Percentiles rank a stretch among this genome's conserved stretches.
Conservation (phyloP, 139 green algal genomes). For the Dunaliella primolecta region DNA sequence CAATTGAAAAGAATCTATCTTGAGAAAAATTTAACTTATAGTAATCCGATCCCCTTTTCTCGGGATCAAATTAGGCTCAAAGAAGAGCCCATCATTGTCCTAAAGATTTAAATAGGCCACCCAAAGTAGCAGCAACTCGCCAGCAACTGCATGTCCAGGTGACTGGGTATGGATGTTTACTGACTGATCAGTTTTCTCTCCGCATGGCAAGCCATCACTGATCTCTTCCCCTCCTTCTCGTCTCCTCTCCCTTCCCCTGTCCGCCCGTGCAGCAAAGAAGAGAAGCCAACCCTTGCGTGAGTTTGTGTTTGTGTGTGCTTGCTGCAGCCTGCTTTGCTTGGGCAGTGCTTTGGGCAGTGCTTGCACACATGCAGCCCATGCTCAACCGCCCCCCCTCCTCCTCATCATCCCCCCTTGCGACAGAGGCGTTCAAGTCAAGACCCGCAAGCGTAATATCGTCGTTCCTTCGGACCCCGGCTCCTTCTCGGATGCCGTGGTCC, state of each 20-base stretch:
- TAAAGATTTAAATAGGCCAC: too few relatives aligned
- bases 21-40: too few relatives aligned
- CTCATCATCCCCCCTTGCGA: not conserved
- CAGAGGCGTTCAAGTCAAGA: slow-evolving; percentile 92
- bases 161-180: not conserved
- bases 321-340: not conserved
- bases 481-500: slow-evolving; percentile 87
- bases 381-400: not conserved
- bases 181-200: not conserved
- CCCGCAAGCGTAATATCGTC: slow-evolving; percentile 94
- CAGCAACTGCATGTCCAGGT: slow-evolving; percentile 10
- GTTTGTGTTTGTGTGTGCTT: too few relatives aligned
- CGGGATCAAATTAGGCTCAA: too few relatives aligned
- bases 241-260: not conserved
- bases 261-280: slow-evolving; percentile 66
- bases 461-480: slow-evolving; percentile 88
- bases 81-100: too few relatives aligned
- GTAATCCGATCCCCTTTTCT: too few relatives aligned
- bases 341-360: not conserved
- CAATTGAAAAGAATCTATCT: too few relatives aligned
- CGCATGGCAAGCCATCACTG: not conserved
- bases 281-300: slow-evolving; percentile 88
- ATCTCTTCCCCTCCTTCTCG: not conserved
- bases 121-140: too few relatives aligned
- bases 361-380: not conserved